A percentile compares a stretch with the other conserved stretches of the same genome.
Conservation (phyloP, 2,329 filamentous ascomycete genomes). For the Chrysosporium keratinophilum region DNA sequence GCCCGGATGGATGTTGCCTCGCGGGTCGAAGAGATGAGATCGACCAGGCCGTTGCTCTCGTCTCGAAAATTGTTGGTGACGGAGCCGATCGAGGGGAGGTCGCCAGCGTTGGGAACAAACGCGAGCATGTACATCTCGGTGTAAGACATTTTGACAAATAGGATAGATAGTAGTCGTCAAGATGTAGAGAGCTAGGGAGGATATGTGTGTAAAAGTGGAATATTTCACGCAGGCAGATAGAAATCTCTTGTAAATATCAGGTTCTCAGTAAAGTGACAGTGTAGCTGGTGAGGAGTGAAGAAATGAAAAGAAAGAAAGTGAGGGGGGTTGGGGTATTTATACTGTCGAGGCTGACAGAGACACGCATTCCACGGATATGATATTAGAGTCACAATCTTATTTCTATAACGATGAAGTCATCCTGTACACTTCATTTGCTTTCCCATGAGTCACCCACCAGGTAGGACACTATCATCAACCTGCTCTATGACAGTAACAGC, state of each 20-base stretch:
- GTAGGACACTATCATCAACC: neutral
- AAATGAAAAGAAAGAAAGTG: constrained; percentile 2
- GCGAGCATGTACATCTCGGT: constrained; percentile 13
- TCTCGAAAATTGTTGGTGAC: constrained; percentile 3
- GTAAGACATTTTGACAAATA: constrained; percentile 10
- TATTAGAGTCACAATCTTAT: neutral
- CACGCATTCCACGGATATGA: neutral
- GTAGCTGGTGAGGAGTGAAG: neutral
- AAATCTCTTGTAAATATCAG: neutral
- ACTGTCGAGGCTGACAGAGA: neutral
- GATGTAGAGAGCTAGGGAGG: neutral
- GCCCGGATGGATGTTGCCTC: constrained; percentile 13
- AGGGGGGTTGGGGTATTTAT: neutral
- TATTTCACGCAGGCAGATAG: neutral
- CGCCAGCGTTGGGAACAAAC: constrained; percentile 4
- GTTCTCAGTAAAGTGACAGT: neutral
- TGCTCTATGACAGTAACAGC: too few relatives aligned
- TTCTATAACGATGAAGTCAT: neutral
- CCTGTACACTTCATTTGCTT: neutral
- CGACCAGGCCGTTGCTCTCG: constrained; percentile 7
- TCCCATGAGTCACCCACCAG: neutral
- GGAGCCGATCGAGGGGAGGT: constrained; percentile 13
- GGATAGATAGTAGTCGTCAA: neutral
- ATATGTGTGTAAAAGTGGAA: neutral
- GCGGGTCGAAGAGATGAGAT: constrained; percentile 8